Evolutionary conservation across 2,329 filamentous ascomycete species (phyloP), one percentile per base, ranked within the genome.

Genomic region (Sporothrix protearum): DNA sequence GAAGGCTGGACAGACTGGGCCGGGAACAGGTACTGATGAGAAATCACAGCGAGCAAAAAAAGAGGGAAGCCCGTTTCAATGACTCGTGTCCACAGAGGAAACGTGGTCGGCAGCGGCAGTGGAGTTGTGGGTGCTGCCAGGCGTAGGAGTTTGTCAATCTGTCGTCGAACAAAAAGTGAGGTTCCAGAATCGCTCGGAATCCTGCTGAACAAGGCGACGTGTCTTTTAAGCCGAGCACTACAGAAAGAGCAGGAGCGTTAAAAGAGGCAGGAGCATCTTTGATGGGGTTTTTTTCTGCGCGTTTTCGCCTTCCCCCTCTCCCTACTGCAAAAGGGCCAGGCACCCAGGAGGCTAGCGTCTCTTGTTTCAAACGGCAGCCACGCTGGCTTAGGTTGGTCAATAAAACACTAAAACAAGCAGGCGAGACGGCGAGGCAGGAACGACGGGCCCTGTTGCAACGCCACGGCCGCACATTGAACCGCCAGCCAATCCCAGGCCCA

Each of bases 121-220:
- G 36, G 25, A 22, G 19, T 45, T 45, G 3, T 39, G 14, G 14
- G 42, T 68, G 49, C 49, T 47, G 42, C 49, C 22, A 53, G 49
- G 49, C 49, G 49, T 70, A 16, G 30, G 45, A 36, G 30, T 55
- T 42, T 70, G 42, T 63, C 28, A 19, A 51, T 51, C 30, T 64
- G 36, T 69, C 30, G n/a, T 22, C 30, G 51, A 53, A 55, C 66
- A 30, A 16, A 25, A 59, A 39, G 22, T 59, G 67, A 69, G 67
- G 67, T 69, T 69, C 67, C 67, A 69, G 53, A 59, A 69, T 59
- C n/a, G n/a, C 36, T 28, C 39, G 28, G 53, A 59, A 69, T n/a
- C 16, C 22, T 33, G 36, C 30, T 45, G 45, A 69, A 72, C 71
- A 69, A 73, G 72, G 71, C 73, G 71, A 73, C 73, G 73, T 73